phyloP scores from a whole-genome alignment of 108 stramenopile species.

The Cylindrotheca closterium region DNA sequence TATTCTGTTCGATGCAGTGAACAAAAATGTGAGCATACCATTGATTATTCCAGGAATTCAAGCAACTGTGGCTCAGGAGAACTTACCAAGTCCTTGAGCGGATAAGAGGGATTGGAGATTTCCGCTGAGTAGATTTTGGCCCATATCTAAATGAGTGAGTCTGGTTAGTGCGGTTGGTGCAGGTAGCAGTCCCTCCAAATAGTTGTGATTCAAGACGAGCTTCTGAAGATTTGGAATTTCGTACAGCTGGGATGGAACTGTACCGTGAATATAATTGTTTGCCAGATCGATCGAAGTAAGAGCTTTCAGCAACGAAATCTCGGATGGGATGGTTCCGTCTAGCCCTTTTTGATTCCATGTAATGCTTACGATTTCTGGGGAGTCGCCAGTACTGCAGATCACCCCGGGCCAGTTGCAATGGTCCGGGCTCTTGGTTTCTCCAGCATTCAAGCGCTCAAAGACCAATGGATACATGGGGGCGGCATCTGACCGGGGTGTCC shows the following conservation, averaged over 20 bases:
- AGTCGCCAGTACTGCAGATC: neutral
- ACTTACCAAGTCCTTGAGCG: too few species aligned
- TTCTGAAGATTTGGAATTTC: slow-evolving; percentile 6
- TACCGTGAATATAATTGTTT: slow-evolving; percentile 8
- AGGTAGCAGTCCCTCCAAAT: slow-evolving; percentile 18
- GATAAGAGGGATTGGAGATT: too few species aligned
- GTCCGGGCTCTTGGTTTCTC: too few species aligned
- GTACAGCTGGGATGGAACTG: slow-evolving; percentile 24
- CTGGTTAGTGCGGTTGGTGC: slow-evolving; percentile 5
- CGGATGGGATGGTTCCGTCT: slow-evolving; percentile 29
- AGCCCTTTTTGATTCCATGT: slow-evolving; percentile 9
- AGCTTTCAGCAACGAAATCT: slow-evolving; percentile 3
- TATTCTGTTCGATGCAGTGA: slow-evolving; percentile 23
- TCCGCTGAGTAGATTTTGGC: slow-evolving; percentile 22
- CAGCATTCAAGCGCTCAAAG: too few species aligned
- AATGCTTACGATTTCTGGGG: neutral
- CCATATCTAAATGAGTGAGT: slow-evolving; percentile 21
- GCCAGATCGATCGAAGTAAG: slow-evolving; percentile 20
- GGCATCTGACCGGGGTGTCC: too few species aligned
- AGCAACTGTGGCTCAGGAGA: too few species aligned
- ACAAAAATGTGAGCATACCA: neutral
- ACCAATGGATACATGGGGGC: too few species aligned
- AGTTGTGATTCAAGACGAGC: slow-evolving; percentile 22
- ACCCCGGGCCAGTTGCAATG: neutral
- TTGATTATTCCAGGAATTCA: too few species aligned